Evolutionary conservation across 495 filamentous ascomycete species (phyloP), one percentile per base, ranked within the genome.

Genomic region (Geopyxis carbonaria): DNA sequence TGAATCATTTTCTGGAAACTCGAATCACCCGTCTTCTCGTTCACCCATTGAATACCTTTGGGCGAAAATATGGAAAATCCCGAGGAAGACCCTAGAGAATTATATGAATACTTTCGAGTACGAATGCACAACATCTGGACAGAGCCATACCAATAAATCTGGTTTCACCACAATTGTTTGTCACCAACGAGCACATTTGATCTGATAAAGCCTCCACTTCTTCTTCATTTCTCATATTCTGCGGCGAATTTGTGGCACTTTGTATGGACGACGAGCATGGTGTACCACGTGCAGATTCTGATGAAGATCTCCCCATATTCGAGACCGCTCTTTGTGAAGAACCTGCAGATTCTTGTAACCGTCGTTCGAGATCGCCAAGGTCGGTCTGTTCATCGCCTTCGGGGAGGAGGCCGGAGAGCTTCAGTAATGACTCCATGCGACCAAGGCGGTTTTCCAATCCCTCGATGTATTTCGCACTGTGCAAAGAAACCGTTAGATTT

Each of bases 141-240:
- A 25, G 34, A 37, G 34, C 5, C 69, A 25, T 71, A 93, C 86
- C 89, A 50, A 95, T 92, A 61, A 93, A 97, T 57, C 89, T 69
- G 20, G 89, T 93, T 61, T 97, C 89, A 22, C 89, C 89, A 45
- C 75, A 80, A 49, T 92, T 91, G 45, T 93, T 95, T 5, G 89
- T 97, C n/a, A 97, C 87, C 28, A 97, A 62, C 1, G 85, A 93
- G 58, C 89, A 94, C 89, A 97, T 95, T 79, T 94, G 92, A 60
- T 97, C 89, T 6, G 89, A 92, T 44, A 97, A 55, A 1, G 74
- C 78, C 53, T 91, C 87, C 5, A 92, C 86, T 50, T 92, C 80
- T 29, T 70, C 68, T 45, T 80, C 75, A 0, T 63, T 61, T 43
- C 44, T 56, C 8, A 19, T 34, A 11, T 45, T 45, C 40, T 33